Evolutionary conservation across 2,329 filamentous ascomycete species (phyloP).

Genomic region (Colletotrichum tamarilloi): DNA sequence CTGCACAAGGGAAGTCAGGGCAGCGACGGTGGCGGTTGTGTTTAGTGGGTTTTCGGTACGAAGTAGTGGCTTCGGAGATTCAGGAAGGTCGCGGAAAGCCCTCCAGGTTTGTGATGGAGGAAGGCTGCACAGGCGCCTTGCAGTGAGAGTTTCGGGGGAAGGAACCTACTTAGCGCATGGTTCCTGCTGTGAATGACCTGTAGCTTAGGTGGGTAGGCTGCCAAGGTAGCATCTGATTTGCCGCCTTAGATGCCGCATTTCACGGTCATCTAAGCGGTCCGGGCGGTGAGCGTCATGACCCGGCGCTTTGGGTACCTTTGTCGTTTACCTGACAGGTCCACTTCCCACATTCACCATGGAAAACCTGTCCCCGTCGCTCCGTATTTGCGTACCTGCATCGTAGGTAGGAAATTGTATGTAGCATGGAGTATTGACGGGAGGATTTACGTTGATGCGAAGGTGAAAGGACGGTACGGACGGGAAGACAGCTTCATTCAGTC

Average conservation of each 20-base stretch:
- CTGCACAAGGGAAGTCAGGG: constrained; percentile 6
- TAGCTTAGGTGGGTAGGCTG: not conserved
- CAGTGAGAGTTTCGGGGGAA: not conserved
- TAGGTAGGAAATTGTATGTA: no score
- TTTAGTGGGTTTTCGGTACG: constrained; percentile 12
- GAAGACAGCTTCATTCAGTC: not conserved
- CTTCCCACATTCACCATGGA: not conserved
- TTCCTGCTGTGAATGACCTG: not conserved
- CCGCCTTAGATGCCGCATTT: not conserved
- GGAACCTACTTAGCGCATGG: not conserved
- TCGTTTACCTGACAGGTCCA: not conserved
- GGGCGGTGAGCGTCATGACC: constrained; percentile 23
- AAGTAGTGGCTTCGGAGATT: not conserved
- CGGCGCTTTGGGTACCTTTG: not conserved
- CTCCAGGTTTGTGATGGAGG: not conserved
- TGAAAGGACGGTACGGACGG: not conserved
- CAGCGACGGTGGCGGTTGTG: constrained; percentile 9
- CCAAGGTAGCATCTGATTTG: not conserved
- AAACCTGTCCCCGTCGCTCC: no score
- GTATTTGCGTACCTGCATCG: no score
- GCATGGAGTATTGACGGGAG: not conserved
- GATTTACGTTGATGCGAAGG: constrained; percentile 18
- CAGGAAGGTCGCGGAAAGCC: not conserved
- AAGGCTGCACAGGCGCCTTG: not conserved
- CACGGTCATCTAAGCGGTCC: constrained; percentile 3